phyloP scores from a whole-genome alignment of 768 basidiomycete genomes.

The Wakefieldia striispora region DNA sequence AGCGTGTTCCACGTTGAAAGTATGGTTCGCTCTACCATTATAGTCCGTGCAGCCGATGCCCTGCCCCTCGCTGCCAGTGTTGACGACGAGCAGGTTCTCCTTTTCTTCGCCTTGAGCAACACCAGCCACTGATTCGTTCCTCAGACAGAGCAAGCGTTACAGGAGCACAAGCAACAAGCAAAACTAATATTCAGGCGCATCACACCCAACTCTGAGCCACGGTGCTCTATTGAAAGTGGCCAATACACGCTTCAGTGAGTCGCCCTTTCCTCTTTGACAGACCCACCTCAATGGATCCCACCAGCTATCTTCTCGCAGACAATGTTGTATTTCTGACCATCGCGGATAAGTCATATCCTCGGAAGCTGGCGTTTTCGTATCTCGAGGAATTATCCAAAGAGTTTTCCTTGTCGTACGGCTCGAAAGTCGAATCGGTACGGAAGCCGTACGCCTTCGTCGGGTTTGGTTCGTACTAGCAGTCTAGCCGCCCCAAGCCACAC shows the following conservation, averaged over 20 bases:
- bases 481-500: not conserved
- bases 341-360: slow-evolving; percentile 94
- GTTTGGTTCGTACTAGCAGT: slow-evolving; percentile 67
- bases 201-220: slow-evolving; percentile 90
- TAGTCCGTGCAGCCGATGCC: slow-evolving; percentile 82
- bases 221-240: slow-evolving; percentile 96
- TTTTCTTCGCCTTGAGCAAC: not conserved
- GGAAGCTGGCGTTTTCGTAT: slow-evolving; percentile 97
- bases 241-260: slow-evolving; percentile 93
- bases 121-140: slow-evolving; percentile 4
- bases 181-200: slow-evolving; percentile 96
- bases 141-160: slow-evolving; percentile 89
- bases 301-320: slow-evolving; percentile 90
- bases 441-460: slow-evolving; percentile 99
- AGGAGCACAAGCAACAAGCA: slow-evolving; percentile 98
- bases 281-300: slow-evolving; percentile 9
- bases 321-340: slow-evolving; percentile 95
- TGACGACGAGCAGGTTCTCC: slow-evolving; percentile 89
- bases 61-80: slow-evolving; percentile 93
- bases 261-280: slow-evolving; percentile 16
- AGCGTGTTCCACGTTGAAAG: not conserved
- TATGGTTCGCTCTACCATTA: slow-evolving; percentile 87
- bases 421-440: slow-evolving; percentile 86
- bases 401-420: slow-evolving; percentile 88
- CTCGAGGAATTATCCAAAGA: slow-evolving; percentile 97